Conservation (phyloP, 2,329 filamentous ascomycete genomes). For the Tolypocladium capitatum region DNA sequence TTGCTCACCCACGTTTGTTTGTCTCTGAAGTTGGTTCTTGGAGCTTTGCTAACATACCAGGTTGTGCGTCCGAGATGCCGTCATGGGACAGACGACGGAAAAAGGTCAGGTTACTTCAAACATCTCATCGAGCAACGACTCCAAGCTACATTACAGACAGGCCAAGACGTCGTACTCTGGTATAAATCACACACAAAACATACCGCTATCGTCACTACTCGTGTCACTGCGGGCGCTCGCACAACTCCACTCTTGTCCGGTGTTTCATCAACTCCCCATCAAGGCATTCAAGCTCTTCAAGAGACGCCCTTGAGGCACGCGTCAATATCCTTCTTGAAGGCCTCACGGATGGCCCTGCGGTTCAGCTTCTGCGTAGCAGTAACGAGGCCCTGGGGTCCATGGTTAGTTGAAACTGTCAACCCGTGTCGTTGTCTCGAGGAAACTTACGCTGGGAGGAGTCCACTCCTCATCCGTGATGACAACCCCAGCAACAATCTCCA, state of each 20-base stretch:
- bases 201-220: background rate
- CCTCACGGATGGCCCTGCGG: constrained; percentile 35
- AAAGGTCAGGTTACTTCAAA: background rate
- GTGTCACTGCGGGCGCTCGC: background rate
- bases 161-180: background rate
- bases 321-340: constrained; percentile 38
- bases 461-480: constrained; percentile 77
- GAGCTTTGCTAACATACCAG: background rate
- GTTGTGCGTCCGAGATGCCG: background rate
- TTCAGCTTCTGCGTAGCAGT: constrained; percentile 51
- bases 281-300: constrained; percentile 7
- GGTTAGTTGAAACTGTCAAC: constrained; percentile 7
- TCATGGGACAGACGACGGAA: background rate
- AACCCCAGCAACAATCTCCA: constrained; percentile 66
- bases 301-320: constrained; percentile 20
- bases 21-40: background rate
- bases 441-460: constrained; percentile 70
- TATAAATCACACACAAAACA: background rate
- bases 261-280: background rate
- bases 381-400: constrained; percentile 35
- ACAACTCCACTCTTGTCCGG: background rate
- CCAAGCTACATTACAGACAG: constrained; percentile 1
- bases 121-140: constrained; percentile 1
- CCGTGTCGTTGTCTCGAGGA: background rate
- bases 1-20: background rate